Conservation (phyloP, 208 protist species). For the Crithidia sp. region DNA sequence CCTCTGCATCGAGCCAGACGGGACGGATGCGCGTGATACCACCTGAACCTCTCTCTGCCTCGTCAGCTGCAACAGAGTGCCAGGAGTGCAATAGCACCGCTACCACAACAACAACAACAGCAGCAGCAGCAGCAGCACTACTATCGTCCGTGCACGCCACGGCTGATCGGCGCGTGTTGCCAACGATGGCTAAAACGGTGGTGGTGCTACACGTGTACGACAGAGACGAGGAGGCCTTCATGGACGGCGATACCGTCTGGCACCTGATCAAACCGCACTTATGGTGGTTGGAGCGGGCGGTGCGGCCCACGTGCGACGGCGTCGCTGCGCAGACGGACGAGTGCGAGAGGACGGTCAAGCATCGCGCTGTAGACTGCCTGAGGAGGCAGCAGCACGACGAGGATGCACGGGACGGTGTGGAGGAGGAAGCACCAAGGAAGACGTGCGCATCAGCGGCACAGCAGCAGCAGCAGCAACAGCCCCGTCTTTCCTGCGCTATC, state of each 20-base stretch:
- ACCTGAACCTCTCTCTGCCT: too few species aligned
- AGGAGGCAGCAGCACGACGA: too few species aligned
- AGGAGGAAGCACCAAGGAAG: too few species aligned
- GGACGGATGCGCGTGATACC: too few species aligned
- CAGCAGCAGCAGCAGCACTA: neutral
- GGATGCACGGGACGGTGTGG: too few species aligned
- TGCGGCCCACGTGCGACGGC: neutral
- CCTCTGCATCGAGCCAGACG: neutral
- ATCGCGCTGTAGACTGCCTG: too few species aligned
- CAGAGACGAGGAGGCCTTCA: neutral
- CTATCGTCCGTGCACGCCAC: neutral
- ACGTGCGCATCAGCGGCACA: too few species aligned
- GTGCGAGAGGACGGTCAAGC: neutral
- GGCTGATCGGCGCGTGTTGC: neutral
- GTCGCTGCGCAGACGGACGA: neutral
- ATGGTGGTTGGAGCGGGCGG: conserved; percentile 14
- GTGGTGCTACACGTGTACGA: conserved; percentile 16
- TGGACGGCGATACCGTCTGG: conserved; percentile 7
- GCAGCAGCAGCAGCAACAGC: neutral
- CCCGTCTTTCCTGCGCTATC: conserved; percentile 4
- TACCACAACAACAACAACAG: too few species aligned
- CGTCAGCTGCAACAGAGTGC: too few species aligned
- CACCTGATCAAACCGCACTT: neutral
- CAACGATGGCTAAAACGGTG: neutral
- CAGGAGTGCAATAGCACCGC: too few species aligned